Conservation (phyloP, 192 early-diverging fungal species). For the Globomyces pollinis-pini region DNA sequence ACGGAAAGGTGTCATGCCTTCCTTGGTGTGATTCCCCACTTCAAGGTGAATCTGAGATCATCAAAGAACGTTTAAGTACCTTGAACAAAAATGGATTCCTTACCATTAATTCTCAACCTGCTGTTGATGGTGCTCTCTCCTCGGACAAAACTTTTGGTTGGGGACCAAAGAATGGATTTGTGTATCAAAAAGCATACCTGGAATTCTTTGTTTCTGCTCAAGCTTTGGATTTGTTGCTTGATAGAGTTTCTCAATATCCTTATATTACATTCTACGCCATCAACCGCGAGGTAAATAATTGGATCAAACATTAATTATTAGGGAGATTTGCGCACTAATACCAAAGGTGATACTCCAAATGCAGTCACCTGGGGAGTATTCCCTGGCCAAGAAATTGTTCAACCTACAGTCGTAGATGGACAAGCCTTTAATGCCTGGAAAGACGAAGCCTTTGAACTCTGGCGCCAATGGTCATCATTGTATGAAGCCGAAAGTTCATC, state of each 20-base stretch:
- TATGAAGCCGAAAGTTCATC: conserved; percentile 48
- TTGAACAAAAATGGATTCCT: conserved; percentile 82
- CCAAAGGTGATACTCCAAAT: conserved; percentile 75
- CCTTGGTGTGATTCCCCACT: conserved; percentile 89
- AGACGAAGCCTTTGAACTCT: conserved; percentile 91
- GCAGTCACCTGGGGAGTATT: conserved; percentile 99
- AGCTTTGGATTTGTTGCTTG: conserved; percentile 57
- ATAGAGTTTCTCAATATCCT: conserved; percentile 54
- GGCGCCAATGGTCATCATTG: conserved; percentile 77
- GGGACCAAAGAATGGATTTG: conserved; percentile 93
- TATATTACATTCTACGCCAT: conserved; percentile 84
- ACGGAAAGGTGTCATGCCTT: conserved; percentile 65
- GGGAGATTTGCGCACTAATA: conserved; percentile 89
- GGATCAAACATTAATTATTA: conserved; percentile 10
- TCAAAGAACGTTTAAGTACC: conserved; percentile 57
- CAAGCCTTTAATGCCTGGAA: conserved; percentile 91
- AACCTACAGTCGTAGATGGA: conserved; percentile 90
- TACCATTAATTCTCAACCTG: conserved; percentile 93
- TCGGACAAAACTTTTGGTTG: conserved; percentile 77
- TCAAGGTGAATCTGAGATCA: conserved; percentile 65
- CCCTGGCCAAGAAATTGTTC: conserved; percentile 92
- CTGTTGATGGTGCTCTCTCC: conserved; percentile 80
- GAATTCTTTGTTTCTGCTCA: conserved; percentile 88
- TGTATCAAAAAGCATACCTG: conserved; percentile 93
- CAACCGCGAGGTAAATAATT: conserved; percentile 49